Conservation (phyloP, 2,329 filamentous ascomycete genomes). For the Monosporascus sp. region DNA sequence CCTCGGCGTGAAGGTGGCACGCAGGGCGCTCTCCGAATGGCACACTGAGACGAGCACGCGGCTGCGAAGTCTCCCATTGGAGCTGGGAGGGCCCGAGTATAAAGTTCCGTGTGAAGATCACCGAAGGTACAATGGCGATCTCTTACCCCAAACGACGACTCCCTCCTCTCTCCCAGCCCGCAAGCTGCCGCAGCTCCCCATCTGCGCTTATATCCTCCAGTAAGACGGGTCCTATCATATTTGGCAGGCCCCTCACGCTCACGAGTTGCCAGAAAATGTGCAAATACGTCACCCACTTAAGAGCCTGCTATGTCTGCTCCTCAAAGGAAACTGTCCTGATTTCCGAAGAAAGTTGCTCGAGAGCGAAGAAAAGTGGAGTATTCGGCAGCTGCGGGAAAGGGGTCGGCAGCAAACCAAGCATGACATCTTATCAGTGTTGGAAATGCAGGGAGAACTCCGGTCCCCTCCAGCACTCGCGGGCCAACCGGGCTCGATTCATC, state of each 20-base stretch:
- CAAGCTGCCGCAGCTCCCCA: not conserved
- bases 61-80: not conserved
- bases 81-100: not conserved
- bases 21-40: conserved; percentile 4
- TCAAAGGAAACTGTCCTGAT: conserved; percentile 35
- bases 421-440: conserved; percentile 31
- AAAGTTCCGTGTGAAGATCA: not conserved
- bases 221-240: not conserved
- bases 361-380: conserved; percentile 25
- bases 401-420: conserved; percentile 22
- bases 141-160: not conserved
- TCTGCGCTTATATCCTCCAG: not conserved
- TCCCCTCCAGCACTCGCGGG: conserved; percentile 10
- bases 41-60: not conserved
- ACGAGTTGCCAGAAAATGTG: conserved; percentile 27
- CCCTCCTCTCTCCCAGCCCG: not conserved
- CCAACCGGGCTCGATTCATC: not conserved
- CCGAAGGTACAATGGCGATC: not conserved
- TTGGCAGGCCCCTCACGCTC: not conserved
- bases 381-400: conserved; percentile 35
- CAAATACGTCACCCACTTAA: conserved; percentile 33
- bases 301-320: conserved; percentile 30
- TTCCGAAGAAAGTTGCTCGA: conserved; percentile 31
- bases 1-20: conserved; percentile 10
- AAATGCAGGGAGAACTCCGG: conserved; percentile 28